Base-by-base conservation (phyloP, 148 eudicot species). In the Persicaria maculosa region DNA sequence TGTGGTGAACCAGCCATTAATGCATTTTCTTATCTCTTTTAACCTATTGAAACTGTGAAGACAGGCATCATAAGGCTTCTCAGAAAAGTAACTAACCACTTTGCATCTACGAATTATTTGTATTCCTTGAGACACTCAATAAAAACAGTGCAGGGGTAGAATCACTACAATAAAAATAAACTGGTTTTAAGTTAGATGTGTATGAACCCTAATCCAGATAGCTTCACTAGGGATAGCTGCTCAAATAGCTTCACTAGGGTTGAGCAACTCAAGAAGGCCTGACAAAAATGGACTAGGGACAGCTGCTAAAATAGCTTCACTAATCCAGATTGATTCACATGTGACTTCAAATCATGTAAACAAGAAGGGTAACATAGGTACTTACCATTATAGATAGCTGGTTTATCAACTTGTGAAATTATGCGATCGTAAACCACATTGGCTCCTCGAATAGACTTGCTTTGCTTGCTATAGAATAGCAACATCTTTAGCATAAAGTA, bases 381-480 rank as follows among this genome's bases (percentile, higher is more conserved):
- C 91, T 79, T 75, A 95, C 99, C 92, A 76, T 90, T 76, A 71
- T 92, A 95, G 54, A 95, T 89, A 71, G 91, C 85, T 74, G 97
- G 96, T 73, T 77, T 80, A 71, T 95, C 97, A 77, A 88, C 92
- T 83, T 95, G 99, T 77, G 87, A 70, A 58, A 81, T 50, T 72
- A 95, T 83, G 53, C 97, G 99, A 50, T 77, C 78, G 81, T 95
- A 95, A 76, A 92, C 89, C 67, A 85, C 96, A 84, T 92, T 92
- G 72, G 97, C 92, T 65, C 93, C 86, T 36, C 97, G 91, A 74
- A 95, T 92, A 76, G 86, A 84, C 79, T 71, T 89, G 94, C 99
- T 95, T 78, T 95, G 94, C 58, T 92, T 87, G 79, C 94, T 95
- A 68, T 95, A 95, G 81, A 86, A 90, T 64, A 95, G 88, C 97